Base-by-base conservation (phyloP, 106 monocot species). In the Dioscorea zingiberensis region DNA sequence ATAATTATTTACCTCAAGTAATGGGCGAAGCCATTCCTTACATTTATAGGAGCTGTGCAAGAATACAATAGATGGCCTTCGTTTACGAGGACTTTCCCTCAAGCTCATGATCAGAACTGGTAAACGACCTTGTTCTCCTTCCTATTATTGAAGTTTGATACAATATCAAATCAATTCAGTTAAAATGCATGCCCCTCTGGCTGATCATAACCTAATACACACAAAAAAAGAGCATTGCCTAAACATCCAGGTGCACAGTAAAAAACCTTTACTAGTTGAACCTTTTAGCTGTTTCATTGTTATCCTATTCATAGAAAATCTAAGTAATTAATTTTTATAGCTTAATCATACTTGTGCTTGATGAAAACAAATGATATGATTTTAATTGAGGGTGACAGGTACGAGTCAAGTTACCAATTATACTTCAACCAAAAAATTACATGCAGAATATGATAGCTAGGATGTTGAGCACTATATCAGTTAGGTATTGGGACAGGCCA, bases 21-120 rank as follows among this genome's bases (percentile, higher is more conserved):
- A 71, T 62, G 97, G 97, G 4, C 78, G 85, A 48, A 98, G 53
- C 97, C 97, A 98, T 80, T 98, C 97, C 71, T 98, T 98, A 74
- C 76, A 71, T 71, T 86, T 85, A 60, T 98, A 92, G 56, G 97
- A 92, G 75, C 92, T 86, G 69, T 98, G 97, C 26, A 98, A 63
- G 63, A 98, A 59, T 25, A 98, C 92, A 73, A 98, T 67, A 75
- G 81, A 91, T 59, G 97, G 97, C 21, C 67, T 85, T 76, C 53
- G 81, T 75, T 63, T 49, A n/a, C 59, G 62, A 55, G 44, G 48
- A 48, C 32, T 65, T 47, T 81, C 66, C 62, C 85, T 88, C 65
- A 86, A 44, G 69, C 83, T 97, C 56, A 98, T 59, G 45, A 98
- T 78, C 68, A 91, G 58, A 28, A 98, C 83, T 51, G 97, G 97